Evolutionary conservation across 129 eudicot species (phyloP), one percentile per base, ranked within the genome.

Genomic region (Mikania micrantha): DNA sequence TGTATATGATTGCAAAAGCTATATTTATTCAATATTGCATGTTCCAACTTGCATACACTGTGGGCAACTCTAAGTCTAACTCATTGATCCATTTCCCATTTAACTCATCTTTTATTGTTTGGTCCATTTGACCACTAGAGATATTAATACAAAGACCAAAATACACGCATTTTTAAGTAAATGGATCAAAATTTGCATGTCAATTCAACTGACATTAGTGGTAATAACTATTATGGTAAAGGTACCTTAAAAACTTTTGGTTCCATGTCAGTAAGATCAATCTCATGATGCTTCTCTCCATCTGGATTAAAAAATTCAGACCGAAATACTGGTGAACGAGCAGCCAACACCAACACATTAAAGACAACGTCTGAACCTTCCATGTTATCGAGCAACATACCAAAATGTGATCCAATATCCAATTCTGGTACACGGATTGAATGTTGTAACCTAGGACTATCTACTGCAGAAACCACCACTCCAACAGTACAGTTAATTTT

Each of bases 401-500:
- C 97, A 72, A 91, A 83, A 70, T 91, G 84, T 35, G 86, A 71
- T 69, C 97, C 97, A 24, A 88, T 84, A 74, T 91, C 96, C 7
- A 90, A 85, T 36, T 81, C 96, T 25, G 96, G 96, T 32, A 72
- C 94, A 58, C 71, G 81, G n/a, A 85, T 80, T 35, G 97, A 79
- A 58, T 80, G 96, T 78, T 80, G 96, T 78, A 84, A 72, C 66
- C 90, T 79, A 60, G 93, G 73, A 70, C 88, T 83, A 57, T 91
- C 96, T 65, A 81, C 77, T 44, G 86, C 85, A 59, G 96, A 91
- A 61, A 85, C 90, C 41, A 91, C 97, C 57, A 91, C 97, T 66
- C 97, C 97, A 61, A 91, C 96, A 56, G 96, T 91, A 62, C 97
- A 91, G 71, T 91, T 85, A 57, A 91, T 85, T 76, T 77, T 91